These are phyloP conservation scores for Plicaturopsis crispa DNA, from an alignment of 768 basidiomycete species.

Conservation along the genomic window DNA sequence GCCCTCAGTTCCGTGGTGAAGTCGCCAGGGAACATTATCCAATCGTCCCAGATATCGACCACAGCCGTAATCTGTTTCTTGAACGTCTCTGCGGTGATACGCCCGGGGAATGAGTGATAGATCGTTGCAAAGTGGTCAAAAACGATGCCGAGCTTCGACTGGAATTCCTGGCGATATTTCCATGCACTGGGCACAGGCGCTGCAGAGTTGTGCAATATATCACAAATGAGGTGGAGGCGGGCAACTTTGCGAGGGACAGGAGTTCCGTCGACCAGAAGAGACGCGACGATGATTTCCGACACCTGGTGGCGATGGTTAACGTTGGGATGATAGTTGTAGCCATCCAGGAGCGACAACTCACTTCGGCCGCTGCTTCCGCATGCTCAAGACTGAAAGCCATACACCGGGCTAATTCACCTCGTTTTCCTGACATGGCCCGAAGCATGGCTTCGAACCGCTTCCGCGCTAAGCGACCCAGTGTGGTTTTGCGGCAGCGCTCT, in stretches of 20 bases:
- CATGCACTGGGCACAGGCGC: slow-evolving; percentile 92
- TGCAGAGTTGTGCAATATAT: slow-evolving; percentile 96
- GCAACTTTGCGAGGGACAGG: slow-evolving; percentile 97
- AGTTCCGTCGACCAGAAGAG: slow-evolving; percentile 84
- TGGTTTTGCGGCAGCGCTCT: slow-evolving; percentile 71
- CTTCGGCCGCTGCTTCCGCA: slow-evolving; percentile 93
- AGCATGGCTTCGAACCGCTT: slow-evolving; percentile 88
- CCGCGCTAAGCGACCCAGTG: slow-evolving; percentile 72
- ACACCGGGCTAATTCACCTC: slow-evolving; percentile 87
- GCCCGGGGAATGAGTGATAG: slow-evolving; percentile 91
- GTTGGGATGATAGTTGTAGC: background rate
- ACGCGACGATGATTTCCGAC: slow-evolving; percentile 83
- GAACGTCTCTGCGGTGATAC: slow-evolving; percentile 95
- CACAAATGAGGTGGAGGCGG: slow-evolving; percentile 90
- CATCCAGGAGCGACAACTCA: slow-evolving; percentile 21
- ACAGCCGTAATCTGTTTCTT: slow-evolving; percentile 86
- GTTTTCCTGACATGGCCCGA: slow-evolving; percentile 73
- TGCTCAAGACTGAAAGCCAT: slow-evolving; percentile 98
- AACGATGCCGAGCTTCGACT: slow-evolving; percentile 82
- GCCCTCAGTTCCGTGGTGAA: slow-evolving; percentile 67
- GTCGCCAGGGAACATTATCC: slow-evolving; percentile 93
- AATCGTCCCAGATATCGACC: slow-evolving; percentile 96
- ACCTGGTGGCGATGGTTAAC: slow-evolving; percentile 42
- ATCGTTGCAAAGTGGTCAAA: slow-evolving; percentile 95
- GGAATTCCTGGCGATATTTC: slow-evolving; percentile 95